Percentiles rank a stretch among this genome's conserved stretches.
Conservation (phyloP, 768 basidiomycete species). For the Termitomyces sp. region DNA sequence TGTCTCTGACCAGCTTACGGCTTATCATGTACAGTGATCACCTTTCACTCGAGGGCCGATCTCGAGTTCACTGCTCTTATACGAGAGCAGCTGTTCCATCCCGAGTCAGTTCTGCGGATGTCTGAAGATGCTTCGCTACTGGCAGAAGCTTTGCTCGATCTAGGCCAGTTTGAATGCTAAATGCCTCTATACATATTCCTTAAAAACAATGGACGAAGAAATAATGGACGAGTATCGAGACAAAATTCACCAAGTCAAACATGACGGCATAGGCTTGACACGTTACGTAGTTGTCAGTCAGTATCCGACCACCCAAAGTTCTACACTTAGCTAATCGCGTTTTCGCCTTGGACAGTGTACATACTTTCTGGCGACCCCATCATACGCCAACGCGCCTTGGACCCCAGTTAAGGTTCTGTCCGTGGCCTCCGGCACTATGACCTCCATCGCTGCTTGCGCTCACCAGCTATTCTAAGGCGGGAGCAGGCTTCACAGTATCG, state of each 20-base stretch:
- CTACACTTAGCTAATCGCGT: background rate
- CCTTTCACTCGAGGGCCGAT: conserved; percentile 46
- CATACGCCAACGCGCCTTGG: conserved; percentile 66
- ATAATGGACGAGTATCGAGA: conserved; percentile 66
- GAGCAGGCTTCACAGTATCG: background rate
- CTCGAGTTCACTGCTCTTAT: conserved; percentile 55
- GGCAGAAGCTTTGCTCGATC: conserved; percentile 53
- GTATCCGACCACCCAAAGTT: conserved; percentile 17
- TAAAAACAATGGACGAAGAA: conserved; percentile 23
- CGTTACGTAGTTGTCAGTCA: conserved; percentile 57
- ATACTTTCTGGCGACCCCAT: conserved; percentile 72
- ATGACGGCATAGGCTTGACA: conserved; percentile 52
- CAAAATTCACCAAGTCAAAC: conserved; percentile 57
- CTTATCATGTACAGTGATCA: conserved; percentile 56
- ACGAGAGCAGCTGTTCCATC: conserved; percentile 49
- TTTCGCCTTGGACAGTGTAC: conserved; percentile 45
- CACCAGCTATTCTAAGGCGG: conserved; percentile 27
- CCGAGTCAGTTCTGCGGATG: conserved; percentile 57
- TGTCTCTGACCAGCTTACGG: background rate
- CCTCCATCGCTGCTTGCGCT: conserved; percentile 53
- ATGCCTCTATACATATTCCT: background rate
- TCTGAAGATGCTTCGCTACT: conserved; percentile 60
- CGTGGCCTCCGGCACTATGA: conserved; percentile 66
- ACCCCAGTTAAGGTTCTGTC: conserved; percentile 65
- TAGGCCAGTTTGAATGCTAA: conserved; percentile 13